Percentiles rank a stretch among this genome's conserved stretches.
Conservation (phyloP, 371 early-diverging fungal genomes). For the Chytridiales sp. region DNA sequence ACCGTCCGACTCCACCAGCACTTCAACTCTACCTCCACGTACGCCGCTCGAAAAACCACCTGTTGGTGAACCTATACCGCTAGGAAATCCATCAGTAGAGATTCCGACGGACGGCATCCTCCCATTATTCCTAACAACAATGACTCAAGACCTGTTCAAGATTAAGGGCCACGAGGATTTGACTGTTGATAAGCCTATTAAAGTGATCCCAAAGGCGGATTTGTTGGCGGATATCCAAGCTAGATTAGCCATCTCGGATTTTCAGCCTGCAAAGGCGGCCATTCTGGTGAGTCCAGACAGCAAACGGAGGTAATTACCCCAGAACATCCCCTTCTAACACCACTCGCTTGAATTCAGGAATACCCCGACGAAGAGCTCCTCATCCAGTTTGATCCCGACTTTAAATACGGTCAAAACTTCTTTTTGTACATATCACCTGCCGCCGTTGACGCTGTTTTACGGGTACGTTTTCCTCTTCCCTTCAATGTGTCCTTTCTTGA, state of each 20-base stretch:
- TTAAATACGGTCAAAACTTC: slow-evolving; percentile 57
- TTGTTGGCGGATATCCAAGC: slow-evolving; percentile 49
- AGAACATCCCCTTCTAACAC: slow-evolving; percentile 1
- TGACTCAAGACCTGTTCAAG: slow-evolving; percentile 54
- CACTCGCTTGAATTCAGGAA: slow-evolving; percentile 29
- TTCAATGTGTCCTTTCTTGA: neutral
- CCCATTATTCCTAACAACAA: slow-evolving; percentile 51
- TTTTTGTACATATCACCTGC: slow-evolving; percentile 39
- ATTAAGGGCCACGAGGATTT: slow-evolving; percentile 49
- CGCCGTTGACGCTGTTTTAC: slow-evolving; percentile 41
- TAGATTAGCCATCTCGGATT: slow-evolving; percentile 53
- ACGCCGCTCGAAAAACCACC: slow-evolving; percentile 13
- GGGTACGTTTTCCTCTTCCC: slow-evolving; percentile 25
- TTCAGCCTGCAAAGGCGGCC: slow-evolving; percentile 45
- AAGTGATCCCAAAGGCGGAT: slow-evolving; percentile 54
- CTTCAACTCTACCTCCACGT: too few relatives aligned
- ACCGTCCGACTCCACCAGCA: too few relatives aligned
- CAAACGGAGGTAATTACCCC: too few relatives aligned
- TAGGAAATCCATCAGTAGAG: slow-evolving; percentile 18
- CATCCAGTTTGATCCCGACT: slow-evolving; percentile 49
- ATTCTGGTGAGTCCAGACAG: slow-evolving; percentile 43
- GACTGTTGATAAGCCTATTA: slow-evolving; percentile 46
- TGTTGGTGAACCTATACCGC: slow-evolving; percentile 19
- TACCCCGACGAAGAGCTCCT: slow-evolving; percentile 52
- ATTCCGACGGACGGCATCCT: slow-evolving; percentile 41